These are phyloP conservation scores for Priceomyces fermenticarens DNA, from an alignment of 805 yeast genomes.

Conservation along the genomic window DNA sequence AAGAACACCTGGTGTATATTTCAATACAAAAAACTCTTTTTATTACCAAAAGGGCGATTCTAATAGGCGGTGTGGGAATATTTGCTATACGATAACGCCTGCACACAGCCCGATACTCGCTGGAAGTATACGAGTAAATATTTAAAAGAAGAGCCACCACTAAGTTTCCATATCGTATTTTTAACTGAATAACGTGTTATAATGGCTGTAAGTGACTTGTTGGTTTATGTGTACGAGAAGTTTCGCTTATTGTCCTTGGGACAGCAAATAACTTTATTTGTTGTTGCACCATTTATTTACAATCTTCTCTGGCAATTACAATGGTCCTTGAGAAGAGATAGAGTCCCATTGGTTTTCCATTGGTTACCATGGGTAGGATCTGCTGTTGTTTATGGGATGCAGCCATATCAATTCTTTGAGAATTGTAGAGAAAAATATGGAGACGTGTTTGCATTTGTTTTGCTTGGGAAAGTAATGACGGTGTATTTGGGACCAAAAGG, in stretches of 20 bases:
- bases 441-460: constrained; percentile 85
- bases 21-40: too few species aligned
- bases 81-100: too few species aligned
- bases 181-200: constrained; percentile 1
- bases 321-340: constrained; percentile 70
- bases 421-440: constrained; percentile 80
- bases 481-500: constrained; percentile 97
- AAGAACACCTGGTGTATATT: too few species aligned
- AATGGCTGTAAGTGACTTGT: constrained; percentile 25
- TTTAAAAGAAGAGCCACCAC: neutral
- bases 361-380: constrained; percentile 97
- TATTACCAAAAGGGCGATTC: too few species aligned
- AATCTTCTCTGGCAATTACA: constrained; percentile 63
- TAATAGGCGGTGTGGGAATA: too few species aligned
- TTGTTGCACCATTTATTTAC: constrained; percentile 60
- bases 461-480: constrained; percentile 90
- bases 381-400: constrained; percentile 85
- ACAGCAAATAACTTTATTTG: constrained; percentile 29
- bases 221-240: constrained; percentile 8
- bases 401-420: constrained; percentile 87
- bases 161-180: neutral
- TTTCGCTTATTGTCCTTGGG: constrained; percentile 24
- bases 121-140: neutral
- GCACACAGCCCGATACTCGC: neutral
- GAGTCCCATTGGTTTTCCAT: constrained; percentile 88